Evolutionary conservation across 2,329 filamentous ascomycete genomes (phyloP), one percentile per base, ranked within the genome.

Genomic region (Elsinoe ampelina): DNA sequence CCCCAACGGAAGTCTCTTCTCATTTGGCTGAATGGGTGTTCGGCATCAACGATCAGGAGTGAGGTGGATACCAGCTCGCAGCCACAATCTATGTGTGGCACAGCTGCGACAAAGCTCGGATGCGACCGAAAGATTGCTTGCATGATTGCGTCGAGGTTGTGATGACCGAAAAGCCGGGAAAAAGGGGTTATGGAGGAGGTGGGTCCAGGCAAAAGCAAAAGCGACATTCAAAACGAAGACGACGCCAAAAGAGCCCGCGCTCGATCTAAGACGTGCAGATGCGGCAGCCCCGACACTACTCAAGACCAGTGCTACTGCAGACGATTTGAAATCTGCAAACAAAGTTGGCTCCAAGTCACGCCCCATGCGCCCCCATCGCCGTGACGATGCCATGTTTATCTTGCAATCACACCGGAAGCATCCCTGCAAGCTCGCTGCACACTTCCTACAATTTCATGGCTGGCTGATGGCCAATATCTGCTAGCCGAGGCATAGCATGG

Each of bases 241-340:
- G 43, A 47, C 20, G 26, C 20, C 43, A 47, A 47, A 22, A 22
- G 17, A 22, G 17, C 20, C 19, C 19, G 26, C 45, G 45, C 45
- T n/a, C 10, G 45, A 34, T 50, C 45, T 22, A 22, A 35, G 10
- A 35, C 45, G 19, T 50, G 45, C 45, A 50, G 45, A 50, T 38
- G 30, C 48, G 48, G 48, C 48, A 52, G 10, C 48, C 22, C 48
- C 48, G 48, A 52, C 32, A 52, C n/a, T 32, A n/a, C n/a, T n/a
- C 48, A 39, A 36, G 35, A 20, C 15, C 13, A 52, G 48, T 15
- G 48, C 48, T 52, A 52, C 48, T 52, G 48, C 48, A 52, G 17
- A 35, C 48, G 48, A 52, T 52, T 52, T 52, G 48, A 39, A 52
- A 52, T 52, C 48, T 39, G 48, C 22, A 17, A 36, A 35, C 8